Conservation (phyloP, 495 filamentous ascomycete species). For the Penicillium chermesinum region DNA sequence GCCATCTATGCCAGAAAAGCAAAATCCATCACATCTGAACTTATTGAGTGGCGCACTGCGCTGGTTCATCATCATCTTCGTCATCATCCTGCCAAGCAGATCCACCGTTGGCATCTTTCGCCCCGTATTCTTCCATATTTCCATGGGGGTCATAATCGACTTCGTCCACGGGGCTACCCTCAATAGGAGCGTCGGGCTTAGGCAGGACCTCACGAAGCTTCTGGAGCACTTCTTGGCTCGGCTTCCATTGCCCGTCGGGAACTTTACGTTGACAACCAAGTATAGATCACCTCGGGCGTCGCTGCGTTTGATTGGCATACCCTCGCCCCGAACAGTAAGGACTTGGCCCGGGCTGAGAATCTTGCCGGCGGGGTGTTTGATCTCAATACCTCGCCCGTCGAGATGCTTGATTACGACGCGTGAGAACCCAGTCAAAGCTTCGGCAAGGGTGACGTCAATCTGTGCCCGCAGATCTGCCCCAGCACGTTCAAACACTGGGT, state of each 20-base stretch:
- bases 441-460: constrained; percentile 72
- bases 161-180: constrained; percentile 72
- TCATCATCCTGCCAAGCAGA: constrained; percentile 75
- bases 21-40: constrained; percentile 6
- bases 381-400: constrained; percentile 83
- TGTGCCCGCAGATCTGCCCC: constrained; percentile 79
- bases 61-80: constrained; percentile 55
- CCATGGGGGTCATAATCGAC: constrained; percentile 79
- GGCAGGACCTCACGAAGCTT: constrained; percentile 73
- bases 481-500: constrained; percentile 71
- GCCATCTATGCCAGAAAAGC: constrained; percentile 24
- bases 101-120: constrained; percentile 64
- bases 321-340: constrained; percentile 79
- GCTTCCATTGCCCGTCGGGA: constrained; percentile 80
- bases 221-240: constrained; percentile 58
- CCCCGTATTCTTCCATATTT: constrained; percentile 71
- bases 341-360: constrained; percentile 75
- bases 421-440: constrained; percentile 83
- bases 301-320: constrained; percentile 86
- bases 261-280: constrained; percentile 77
- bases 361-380: constrained; percentile 67
- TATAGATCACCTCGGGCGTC: constrained; percentile 85
- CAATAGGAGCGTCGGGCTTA: constrained; percentile 51
- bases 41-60: constrained; percentile 87
- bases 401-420: constrained; percentile 89